phyloP scores from a whole-genome alignment of 352 stramenopile species.

The Globisporangium spiculum region DNA sequence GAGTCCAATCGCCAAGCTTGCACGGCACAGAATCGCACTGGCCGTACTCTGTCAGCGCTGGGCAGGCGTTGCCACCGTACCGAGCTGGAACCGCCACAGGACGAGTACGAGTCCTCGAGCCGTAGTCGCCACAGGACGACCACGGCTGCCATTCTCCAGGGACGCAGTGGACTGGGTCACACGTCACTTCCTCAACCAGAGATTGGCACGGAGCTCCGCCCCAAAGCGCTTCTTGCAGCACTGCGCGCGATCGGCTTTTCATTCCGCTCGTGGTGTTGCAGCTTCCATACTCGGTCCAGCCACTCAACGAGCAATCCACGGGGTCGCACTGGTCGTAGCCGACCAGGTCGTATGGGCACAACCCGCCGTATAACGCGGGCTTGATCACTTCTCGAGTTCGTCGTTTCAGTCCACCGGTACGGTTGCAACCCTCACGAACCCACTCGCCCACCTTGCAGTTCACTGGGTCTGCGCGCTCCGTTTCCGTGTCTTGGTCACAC shows the following conservation, averaged over 20 bases:
- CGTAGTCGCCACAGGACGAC: conserved; percentile 30
- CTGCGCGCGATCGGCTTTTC: conserved; percentile 36
- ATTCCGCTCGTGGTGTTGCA: conserved; percentile 30
- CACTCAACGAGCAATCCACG: conserved; percentile 51
- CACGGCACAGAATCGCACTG: conserved; percentile 48
- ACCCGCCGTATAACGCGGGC: conserved; percentile 40
- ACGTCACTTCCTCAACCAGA: conserved; percentile 25
- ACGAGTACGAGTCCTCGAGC: conserved; percentile 34
- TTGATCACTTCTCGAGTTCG: conserved; percentile 31
- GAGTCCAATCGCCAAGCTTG: conserved; percentile 34
- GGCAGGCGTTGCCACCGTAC: conserved; percentile 42
- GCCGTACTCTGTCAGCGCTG: conserved; percentile 24
- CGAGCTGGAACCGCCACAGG: conserved; percentile 20
- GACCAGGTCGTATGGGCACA: conserved; percentile 30
- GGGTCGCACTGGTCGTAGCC: conserved; percentile 45
- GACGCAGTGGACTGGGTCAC: conserved; percentile 40
- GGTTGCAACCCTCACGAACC: conserved; percentile 36
- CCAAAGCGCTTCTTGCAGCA: conserved; percentile 34
- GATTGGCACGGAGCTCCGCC: conserved; percentile 29
- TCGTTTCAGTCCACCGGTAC: conserved; percentile 36
- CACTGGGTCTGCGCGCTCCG: conserved; percentile 33
- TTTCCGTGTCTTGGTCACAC: conserved; percentile 33
- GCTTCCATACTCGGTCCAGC: conserved; percentile 31
- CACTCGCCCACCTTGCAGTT: conserved; percentile 54
- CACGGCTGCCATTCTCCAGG: conserved; percentile 30